phyloP scores from a whole-genome alignment of 176 grass and related monocot species.

The Zoysia japonica region DNA sequence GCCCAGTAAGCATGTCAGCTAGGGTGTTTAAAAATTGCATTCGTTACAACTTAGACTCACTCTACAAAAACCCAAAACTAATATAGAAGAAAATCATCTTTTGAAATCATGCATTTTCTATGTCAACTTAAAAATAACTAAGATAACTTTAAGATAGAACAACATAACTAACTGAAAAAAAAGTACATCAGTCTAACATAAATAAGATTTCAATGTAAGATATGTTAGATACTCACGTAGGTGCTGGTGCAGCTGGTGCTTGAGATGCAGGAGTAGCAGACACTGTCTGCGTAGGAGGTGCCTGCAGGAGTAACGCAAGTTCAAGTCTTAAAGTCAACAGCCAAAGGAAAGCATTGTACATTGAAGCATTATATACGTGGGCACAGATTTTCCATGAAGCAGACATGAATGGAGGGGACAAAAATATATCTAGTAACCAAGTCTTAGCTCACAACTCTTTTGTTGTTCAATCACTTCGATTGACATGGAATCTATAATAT shows the following conservation, averaged over 20 bases:
- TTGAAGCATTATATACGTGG: neutral
- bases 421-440: neutral
- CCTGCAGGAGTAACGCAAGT: constrained; percentile 42
- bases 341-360: neutral
- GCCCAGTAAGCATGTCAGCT: neutral
- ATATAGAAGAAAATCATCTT: neutral
- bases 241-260: constrained; percentile 46
- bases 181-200: neutral
- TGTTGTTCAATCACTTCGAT: constrained; percentile 9
- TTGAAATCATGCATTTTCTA: neutral
- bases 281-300: constrained; percentile 55
- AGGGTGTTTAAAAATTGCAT: neutral
- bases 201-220: constrained; percentile 6
- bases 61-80: neutral
- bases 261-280: constrained; percentile 52
- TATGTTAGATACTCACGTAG: constrained; percentile 48
- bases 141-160: neutral
- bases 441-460: neutral
- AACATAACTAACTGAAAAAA: neutral
- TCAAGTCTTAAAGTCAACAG: constrained; percentile 26
- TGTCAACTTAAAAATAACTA: neutral
- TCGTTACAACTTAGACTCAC: neutral
- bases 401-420: constrained; percentile 5
- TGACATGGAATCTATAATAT: neutral
- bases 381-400: neutral